Evolutionary conservation across 2,329 filamentous ascomycete genomes (phyloP), one percentile per base, ranked within the genome.

Genomic region (Albophoma yamanashiensis): DNA sequence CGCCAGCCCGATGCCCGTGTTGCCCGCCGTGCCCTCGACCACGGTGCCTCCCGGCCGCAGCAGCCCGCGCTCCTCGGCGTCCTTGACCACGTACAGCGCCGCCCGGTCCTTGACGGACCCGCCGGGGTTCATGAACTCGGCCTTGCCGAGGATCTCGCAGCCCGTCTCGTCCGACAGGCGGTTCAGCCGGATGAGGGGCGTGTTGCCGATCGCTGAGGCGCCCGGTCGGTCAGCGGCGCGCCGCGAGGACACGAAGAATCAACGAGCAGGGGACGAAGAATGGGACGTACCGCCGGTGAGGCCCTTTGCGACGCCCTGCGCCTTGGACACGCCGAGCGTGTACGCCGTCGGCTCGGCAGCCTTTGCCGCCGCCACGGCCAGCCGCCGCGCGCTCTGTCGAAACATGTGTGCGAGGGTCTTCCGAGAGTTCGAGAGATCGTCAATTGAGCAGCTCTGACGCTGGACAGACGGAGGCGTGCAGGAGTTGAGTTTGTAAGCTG

Each of bases 61-160:
- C 3, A 93, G 82, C 0, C 93, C 93, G 61, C 83, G 85, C 75
- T 94, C 89, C 76, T 99, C 94, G 62, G 94, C 94, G 78, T 97
- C 89, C 70, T 91, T 87, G 67, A 99, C 91, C 6, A 97, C 90
- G 77, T 91, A 99, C 56, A 97, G 84, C 4, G 94, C 94, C 2
- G 94, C 94, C 64, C 94, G 89, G 77, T 99, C 94, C 78, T 99
- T 99, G 73, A 99, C 88, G 59, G 88, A 92, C 62, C 94, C 94
- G 66, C 94, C 94, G 1, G 94, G 94, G 80, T 99, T 99, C 81
- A 96, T 94, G 78, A 99, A 99, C 74, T 99, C 94, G 68, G 94
- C 92, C 76, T 99, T 99, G 70, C 93, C 94, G 47, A 97, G 86
- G 61, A 99, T 81, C 68, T 96, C 89, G 82, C 94, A 97, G 65